Conservation (phyloP, 805 yeast species). For the Torulaspora microellipsoides region DNA sequence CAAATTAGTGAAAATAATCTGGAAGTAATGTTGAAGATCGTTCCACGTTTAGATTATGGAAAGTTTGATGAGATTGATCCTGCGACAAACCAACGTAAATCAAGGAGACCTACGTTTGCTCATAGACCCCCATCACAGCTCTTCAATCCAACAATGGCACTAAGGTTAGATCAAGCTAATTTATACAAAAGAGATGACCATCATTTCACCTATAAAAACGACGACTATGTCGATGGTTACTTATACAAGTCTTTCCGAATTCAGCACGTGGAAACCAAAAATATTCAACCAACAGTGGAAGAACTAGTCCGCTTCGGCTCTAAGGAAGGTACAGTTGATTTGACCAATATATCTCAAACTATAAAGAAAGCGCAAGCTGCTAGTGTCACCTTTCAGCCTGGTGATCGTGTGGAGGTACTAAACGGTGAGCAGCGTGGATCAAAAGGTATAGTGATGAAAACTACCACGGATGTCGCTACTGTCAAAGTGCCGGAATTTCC, state of each 20-base stretch:
- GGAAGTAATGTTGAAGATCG: constrained; percentile 88
- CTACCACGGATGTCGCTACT: constrained; percentile 59
- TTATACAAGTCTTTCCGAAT: constrained; percentile 81
- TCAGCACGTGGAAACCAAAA: constrained; percentile 72
- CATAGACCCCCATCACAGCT: constrained; percentile 80
- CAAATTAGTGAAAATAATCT: constrained; percentile 91
- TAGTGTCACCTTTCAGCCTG: constrained; percentile 72
- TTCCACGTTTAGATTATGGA: constrained; percentile 92
- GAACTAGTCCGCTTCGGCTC: constrained; percentile 81
- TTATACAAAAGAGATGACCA: constrained; percentile 62
- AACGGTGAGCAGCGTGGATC: constrained; percentile 93
- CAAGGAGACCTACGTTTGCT: constrained; percentile 51
- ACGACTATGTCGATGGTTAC: constrained; percentile 87
- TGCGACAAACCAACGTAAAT: constrained; percentile 44
- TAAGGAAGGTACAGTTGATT: constrained; percentile 81
- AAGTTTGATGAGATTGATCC: constrained; percentile 54
- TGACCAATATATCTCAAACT: constrained; percentile 82
- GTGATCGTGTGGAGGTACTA: constrained; percentile 87
- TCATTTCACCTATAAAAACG: constrained; percentile 72
- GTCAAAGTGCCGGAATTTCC: constrained; percentile 48
- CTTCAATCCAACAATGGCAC: constrained; percentile 85
- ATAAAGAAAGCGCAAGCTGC: constrained; percentile 59
- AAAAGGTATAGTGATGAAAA: constrained; percentile 67
- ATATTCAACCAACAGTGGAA: constrained; percentile 80
- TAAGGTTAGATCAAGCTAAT: constrained; percentile 71